A percentile compares a stretch with the other conserved stretches of the same genome.
Evolutionary conservation across 2,329 filamentous ascomycete species (phyloP).

Genomic region (Tolypocladium endophyticum): DNA sequence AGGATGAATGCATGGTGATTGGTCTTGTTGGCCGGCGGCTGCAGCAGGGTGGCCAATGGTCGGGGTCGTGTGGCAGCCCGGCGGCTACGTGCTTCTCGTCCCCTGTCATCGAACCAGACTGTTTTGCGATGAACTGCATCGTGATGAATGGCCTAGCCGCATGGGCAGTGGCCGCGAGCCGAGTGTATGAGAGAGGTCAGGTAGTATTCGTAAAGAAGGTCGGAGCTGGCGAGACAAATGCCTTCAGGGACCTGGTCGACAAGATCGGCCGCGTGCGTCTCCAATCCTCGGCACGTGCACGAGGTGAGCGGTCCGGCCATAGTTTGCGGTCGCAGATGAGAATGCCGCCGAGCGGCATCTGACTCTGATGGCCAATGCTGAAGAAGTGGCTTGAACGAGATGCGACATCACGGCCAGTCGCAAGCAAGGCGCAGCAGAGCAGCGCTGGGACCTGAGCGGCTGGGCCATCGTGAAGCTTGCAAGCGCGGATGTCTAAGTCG

Average conservation of each 20-base stretch:
- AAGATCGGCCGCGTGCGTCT: neutral
- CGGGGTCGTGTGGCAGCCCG: slow-evolving; percentile 6
- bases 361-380: neutral
- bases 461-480: neutral
- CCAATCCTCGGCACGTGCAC: neutral
- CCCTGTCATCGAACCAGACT: slow-evolving; percentile 1
- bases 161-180: neutral
- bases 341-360: neutral
- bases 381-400: neutral
- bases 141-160: neutral
- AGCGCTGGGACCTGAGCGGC: neutral
- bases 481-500: neutral
- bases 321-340: neutral
- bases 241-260: neutral
- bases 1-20: slow-evolving; percentile 8
- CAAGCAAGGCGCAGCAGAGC: neutral
- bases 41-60: slow-evolving; percentile 10
- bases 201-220: neutral
- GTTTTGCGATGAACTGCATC: neutral
- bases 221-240: neutral
- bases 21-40: slow-evolving; percentile 12
- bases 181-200: too few relatives aligned
- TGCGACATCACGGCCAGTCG: neutral
- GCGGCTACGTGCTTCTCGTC: slow-evolving; percentile 15
- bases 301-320: neutral